Evolutionary conservation across 2,329 filamentous ascomycete genomes (phyloP).

Genomic region (Penicillium griseofulvum): DNA sequence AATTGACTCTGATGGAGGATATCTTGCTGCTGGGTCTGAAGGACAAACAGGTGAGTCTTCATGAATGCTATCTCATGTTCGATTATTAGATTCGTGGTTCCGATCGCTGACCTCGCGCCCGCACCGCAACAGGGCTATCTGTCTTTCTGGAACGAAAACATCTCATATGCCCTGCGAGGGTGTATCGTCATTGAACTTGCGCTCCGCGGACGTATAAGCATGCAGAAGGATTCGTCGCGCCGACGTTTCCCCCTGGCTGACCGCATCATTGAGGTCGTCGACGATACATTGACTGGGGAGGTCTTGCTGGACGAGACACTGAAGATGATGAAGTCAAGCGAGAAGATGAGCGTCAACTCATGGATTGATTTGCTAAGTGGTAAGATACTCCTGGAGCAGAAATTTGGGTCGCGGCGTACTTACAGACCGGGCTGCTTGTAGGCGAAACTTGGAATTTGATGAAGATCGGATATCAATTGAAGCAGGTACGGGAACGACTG

Average conservation of each 20-base stretch:
- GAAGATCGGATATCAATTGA: conserved; percentile 99
- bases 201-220: conserved; percentile 92
- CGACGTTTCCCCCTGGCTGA: conserved; percentile 91
- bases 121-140: conserved; percentile 72
- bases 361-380: conserved; percentile 99
- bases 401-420: neutral
- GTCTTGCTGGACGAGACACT: conserved; percentile 94
- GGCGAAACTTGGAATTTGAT: conserved; percentile 99
- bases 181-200: conserved; percentile 98
- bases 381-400: conserved; percentile 47
- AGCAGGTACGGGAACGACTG: conserved; percentile 95
- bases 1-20: conserved; percentile 98
- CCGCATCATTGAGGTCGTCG: conserved; percentile 92
- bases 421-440: conserved; percentile 40
- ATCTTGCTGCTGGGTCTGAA: conserved; percentile 92
- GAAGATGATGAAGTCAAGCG: conserved; percentile 99
- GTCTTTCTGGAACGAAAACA: conserved; percentile 99
- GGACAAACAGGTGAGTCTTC: conserved; percentile 84
- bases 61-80: conserved; percentile 2
- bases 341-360: conserved; percentile 99
- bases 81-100: conserved; percentile 2
- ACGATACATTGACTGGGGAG: conserved; percentile 94
- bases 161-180: conserved; percentile 93
- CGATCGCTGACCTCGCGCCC: conserved; percentile 22
- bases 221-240: conserved; percentile 94